Conservation (phyloP, 257 asterid genomes). For the Agastache rugosa region DNA sequence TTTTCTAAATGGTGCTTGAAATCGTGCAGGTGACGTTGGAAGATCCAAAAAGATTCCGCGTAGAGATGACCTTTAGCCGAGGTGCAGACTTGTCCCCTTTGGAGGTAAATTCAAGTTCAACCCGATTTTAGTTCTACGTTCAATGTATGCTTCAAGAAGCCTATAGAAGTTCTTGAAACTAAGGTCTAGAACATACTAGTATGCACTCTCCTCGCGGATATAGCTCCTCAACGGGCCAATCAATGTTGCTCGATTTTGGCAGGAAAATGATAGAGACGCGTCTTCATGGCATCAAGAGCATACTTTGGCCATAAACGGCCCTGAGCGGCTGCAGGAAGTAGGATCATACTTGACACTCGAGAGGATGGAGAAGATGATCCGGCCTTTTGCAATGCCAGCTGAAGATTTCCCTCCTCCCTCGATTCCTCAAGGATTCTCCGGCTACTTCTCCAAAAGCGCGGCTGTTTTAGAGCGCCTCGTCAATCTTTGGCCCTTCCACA, state of each 20-base stretch:
- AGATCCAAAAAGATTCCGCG: conserved; percentile 85
- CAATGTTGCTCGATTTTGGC: conserved; percentile 29
- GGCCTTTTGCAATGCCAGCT: conserved; percentile 90
- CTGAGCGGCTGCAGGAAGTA: conserved; percentile 88
- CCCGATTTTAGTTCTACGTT: background rate
- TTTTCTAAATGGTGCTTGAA: conserved; percentile 29
- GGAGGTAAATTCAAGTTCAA: conserved; percentile 56
- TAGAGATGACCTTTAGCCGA: conserved; percentile 86
- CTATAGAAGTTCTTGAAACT: background rate
- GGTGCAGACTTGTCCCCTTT: conserved; percentile 94
- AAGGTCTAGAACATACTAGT: background rate
- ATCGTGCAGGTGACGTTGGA: conserved; percentile 74
- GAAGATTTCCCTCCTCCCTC: conserved; percentile 94
- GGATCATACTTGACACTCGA: conserved; percentile 74
- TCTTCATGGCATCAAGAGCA: conserved; percentile 81
- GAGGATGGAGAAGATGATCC: conserved; percentile 83
- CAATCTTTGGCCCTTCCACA: conserved; percentile 88
- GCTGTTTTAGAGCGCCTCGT: conserved; percentile 87
- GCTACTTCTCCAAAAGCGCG: conserved; percentile 92
- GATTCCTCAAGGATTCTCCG: conserved; percentile 82
- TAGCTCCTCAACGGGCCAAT: background rate
- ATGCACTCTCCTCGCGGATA: background rate
- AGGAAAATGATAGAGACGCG: conserved; percentile 73
- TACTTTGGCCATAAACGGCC: conserved; percentile 89
- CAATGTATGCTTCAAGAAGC: background rate